These are phyloP conservation scores for Pichia membranifaciens DNA, from an alignment of 805 yeast genomes.

Conservation along the genomic window DNA sequence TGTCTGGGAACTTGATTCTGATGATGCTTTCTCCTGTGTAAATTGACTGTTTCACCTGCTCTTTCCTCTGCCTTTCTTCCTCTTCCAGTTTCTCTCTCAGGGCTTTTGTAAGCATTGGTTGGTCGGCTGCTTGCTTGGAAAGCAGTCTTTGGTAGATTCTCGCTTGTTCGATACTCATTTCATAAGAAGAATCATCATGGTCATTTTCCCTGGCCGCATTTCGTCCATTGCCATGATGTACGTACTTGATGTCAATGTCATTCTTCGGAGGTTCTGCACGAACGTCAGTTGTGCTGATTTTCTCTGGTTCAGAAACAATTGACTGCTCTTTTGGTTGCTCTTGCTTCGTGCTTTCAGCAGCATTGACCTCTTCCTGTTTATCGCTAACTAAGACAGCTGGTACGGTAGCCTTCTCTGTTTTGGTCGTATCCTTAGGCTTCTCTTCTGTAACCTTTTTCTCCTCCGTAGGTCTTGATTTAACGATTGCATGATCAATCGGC, in stretches of 20 bases:
- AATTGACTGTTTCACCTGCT: slow-evolving; percentile 16
- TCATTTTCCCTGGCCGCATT: neutral
- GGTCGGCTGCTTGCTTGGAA: slow-evolving; percentile 35
- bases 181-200: slow-evolving; percentile 34
- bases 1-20: slow-evolving; percentile 56
- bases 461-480: neutral
- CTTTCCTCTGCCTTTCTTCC: slow-evolving; percentile 17
- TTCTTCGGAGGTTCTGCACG: too few species aligned
- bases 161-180: slow-evolving; percentile 48
- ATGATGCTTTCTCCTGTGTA: slow-evolving; percentile 31
- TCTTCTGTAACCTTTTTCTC: neutral
- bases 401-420: neutral
- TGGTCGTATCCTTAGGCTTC: neutral
- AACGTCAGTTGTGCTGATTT: too few species aligned
- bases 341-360: neutral
- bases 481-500: neutral
- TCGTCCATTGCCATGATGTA: neutral
- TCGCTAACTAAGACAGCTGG: too few species aligned
- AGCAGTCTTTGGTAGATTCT: slow-evolving; percentile 46
- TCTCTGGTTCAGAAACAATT: too few species aligned
- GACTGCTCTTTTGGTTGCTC: neutral
- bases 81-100: slow-evolving; percentile 31
- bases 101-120: slow-evolving; percentile 27
- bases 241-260: neutral
- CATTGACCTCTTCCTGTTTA: neutral